phyloP scores from a whole-genome alignment of 192 early-diverging fungal species.

The Neocallimastix lanati region DNA sequence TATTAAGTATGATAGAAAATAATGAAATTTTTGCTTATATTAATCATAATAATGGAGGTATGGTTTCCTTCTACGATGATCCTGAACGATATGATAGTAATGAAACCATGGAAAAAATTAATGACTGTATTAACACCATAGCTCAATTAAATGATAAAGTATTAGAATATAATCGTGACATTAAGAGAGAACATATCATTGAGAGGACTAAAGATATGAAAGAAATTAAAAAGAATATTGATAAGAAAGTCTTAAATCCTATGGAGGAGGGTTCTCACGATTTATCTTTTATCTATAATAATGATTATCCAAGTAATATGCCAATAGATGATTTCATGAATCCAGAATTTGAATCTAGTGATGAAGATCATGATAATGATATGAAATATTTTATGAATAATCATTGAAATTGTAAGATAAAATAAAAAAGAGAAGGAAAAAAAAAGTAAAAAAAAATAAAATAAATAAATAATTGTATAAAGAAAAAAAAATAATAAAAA shows the following conservation, averaged over 20 bases:
- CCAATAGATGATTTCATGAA: not conserved
- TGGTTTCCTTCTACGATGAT: slow-evolving; percentile 55
- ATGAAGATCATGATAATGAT: too few relatives aligned
- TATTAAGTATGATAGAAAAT: slow-evolving; percentile 40
- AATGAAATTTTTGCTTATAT: slow-evolving; percentile 25
- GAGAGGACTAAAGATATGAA: not conserved
- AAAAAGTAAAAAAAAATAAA: too few relatives aligned
- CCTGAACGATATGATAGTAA: slow-evolving; percentile 22
- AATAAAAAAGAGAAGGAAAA: too few relatives aligned
- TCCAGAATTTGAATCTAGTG: too few relatives aligned
- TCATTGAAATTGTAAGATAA: too few relatives aligned
- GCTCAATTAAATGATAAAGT: slow-evolving; percentile 12
- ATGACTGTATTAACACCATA: slow-evolving; percentile 17
- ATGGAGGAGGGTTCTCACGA: too few relatives aligned
- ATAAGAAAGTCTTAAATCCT: not conserved
- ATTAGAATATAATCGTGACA: not conserved
- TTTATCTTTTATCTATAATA: too few relatives aligned
- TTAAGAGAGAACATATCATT: not conserved
- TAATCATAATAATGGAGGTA: slow-evolving; percentile 14
- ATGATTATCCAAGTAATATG: too few relatives aligned
- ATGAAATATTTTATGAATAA: too few relatives aligned
- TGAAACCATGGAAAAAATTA: slow-evolving; percentile 18
- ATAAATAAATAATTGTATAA: too few relatives aligned
- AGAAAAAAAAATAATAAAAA: too few relatives aligned
- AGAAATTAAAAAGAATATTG: not conserved